Evolutionary conservation across 1,284 basidiomycete genomes (phyloP).

Genomic region (Pholiota adiposa): DNA sequence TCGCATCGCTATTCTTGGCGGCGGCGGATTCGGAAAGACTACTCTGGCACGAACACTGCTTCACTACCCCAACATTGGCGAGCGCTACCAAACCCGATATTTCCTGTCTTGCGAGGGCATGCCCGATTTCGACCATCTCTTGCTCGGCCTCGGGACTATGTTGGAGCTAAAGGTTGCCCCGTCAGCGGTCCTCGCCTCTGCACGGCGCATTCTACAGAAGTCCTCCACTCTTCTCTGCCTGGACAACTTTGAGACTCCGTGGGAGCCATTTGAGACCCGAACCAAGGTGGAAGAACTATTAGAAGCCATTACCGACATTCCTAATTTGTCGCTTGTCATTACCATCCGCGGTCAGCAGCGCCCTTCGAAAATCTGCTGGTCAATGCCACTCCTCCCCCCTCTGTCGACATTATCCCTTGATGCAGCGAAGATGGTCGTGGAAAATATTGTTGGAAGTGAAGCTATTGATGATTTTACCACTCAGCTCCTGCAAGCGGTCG

Average conservation of each 20-base stretch:
- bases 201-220: background rate
- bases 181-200: background rate
- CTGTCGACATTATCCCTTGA: background rate
- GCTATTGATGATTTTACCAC: background rate
- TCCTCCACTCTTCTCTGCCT: background rate
- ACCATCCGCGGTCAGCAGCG: slow-evolving; percentile 1
- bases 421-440: background rate
- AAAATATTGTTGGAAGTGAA: background rate
- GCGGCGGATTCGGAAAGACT: background rate
- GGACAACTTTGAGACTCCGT: slow-evolving; percentile 3
- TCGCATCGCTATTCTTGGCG: background rate
- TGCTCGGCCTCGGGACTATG: background rate
- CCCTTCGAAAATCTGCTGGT: background rate
- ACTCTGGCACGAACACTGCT: background rate
- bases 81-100: background rate
- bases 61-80: background rate
- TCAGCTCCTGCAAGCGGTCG: background rate
- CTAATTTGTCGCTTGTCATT: background rate
- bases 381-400: background rate
- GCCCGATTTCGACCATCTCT: background rate
- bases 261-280: background rate
- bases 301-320: background rate
- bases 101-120: background rate
- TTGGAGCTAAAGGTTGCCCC: background rate
- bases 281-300: background rate